These are phyloP conservation scores for Allomyces macrogynus DNA, from an alignment of 192 early-diverging fungal genomes.

Conservation along the genomic window DNA sequence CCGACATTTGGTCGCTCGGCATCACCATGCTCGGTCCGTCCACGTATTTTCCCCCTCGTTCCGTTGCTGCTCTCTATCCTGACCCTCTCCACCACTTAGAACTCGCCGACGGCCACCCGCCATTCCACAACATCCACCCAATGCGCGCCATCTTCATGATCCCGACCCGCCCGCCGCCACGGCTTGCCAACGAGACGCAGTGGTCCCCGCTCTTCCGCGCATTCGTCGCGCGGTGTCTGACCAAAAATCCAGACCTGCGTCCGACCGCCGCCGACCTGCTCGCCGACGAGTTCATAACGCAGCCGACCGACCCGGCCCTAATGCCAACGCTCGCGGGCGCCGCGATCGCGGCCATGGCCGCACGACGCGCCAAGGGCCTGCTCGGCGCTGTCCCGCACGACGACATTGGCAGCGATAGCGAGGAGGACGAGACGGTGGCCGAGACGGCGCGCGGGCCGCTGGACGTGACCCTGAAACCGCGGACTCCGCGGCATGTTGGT, in stretches of 20 bases:
- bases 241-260: conserved; percentile 29
- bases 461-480: neutral
- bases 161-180: conserved; percentile 36
- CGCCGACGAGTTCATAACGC: conserved; percentile 3
- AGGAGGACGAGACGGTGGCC: neutral
- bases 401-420: neutral
- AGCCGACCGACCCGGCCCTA: neutral
- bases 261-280: conserved; percentile 26
- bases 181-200: conserved; percentile 16
- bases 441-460: neutral
- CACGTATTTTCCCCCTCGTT: no score
- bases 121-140: conserved; percentile 36
- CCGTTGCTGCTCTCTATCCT: no score
- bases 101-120: conserved; percentile 41
- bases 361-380: neutral
- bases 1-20: conserved; percentile 40
- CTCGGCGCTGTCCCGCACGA: no score
- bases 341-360: neutral
- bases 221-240: conserved; percentile 29
- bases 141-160: conserved; percentile 46
- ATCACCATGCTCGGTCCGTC: conserved; percentile 15
- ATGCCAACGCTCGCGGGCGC: neutral
- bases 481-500: neutral
- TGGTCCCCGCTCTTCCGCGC: conserved; percentile 21
- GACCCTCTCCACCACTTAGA: conserved; percentile 18